Evolutionary conservation across 495 filamentous ascomycete species (phyloP).

Genomic region (Annulohypoxylon moriforme): DNA sequence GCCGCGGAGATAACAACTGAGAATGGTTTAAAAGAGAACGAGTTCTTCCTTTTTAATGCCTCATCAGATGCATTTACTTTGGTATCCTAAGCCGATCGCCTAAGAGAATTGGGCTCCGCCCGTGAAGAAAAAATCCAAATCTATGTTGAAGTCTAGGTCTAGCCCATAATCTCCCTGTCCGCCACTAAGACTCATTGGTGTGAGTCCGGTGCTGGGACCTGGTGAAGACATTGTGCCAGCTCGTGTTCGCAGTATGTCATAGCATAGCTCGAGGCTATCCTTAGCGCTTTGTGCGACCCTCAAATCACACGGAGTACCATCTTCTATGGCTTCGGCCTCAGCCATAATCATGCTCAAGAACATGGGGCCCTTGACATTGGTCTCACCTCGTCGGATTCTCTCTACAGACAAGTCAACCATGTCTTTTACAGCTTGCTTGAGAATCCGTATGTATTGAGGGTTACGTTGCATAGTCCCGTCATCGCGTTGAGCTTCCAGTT

Average conservation of each 20-base stretch:
- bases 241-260: slow-evolving; percentile 40
- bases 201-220: slow-evolving; percentile 20
- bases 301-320: slow-evolving; percentile 37
- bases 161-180: slow-evolving; percentile 31
- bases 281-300: slow-evolving; percentile 40
- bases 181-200: slow-evolving; percentile 26
- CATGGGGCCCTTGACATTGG: slow-evolving; percentile 62
- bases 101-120: slow-evolving; percentile 11
- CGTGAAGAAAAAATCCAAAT: slow-evolving; percentile 42
- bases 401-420: slow-evolving; percentile 51
- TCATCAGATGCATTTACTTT: neutral
- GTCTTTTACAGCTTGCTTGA: slow-evolving; percentile 52
- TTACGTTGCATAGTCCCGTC: slow-evolving; percentile 47
- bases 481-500: slow-evolving; percentile 47
- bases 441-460: slow-evolving; percentile 38
- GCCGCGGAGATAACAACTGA: neutral
- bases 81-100: neutral
- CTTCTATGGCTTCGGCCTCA: slow-evolving; percentile 53
- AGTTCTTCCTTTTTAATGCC: neutral
- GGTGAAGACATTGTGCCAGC: slow-evolving; percentile 16
- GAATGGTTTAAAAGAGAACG: neutral
- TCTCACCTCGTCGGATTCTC: slow-evolving; percentile 60
- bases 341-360: slow-evolving; percentile 60
- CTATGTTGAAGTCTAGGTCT: slow-evolving; percentile 39
- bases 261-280: slow-evolving; percentile 48